Evolutionary conservation across 2,329 filamentous ascomycete genomes (phyloP).

Genomic region (Hypoxylon sp.): DNA sequence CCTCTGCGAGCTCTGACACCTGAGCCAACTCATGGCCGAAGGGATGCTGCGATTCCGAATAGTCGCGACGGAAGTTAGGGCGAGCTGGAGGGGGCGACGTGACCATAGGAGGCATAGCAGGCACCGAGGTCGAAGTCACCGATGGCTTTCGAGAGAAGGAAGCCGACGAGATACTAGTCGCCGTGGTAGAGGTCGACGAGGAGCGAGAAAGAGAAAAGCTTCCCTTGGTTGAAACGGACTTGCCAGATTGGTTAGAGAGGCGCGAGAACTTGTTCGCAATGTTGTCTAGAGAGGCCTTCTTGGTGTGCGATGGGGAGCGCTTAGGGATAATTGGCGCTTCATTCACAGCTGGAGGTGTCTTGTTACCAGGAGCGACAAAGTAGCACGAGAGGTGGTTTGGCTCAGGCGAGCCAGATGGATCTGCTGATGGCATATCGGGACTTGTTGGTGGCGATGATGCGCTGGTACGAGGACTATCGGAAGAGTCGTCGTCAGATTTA

Average conservation of each 20-base stretch:
- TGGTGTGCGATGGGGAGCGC: slow-evolving; percentile 88
- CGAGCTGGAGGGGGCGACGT: slow-evolving; percentile 49
- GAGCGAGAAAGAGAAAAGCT: slow-evolving; percentile 69
- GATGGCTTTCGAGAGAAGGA: slow-evolving; percentile 51
- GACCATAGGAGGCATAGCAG: slow-evolving; percentile 52
- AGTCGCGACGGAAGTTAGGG: slow-evolving; percentile 47
- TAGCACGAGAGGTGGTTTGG: slow-evolving; percentile 77
- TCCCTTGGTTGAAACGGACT: slow-evolving; percentile 67
- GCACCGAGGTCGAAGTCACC: slow-evolving; percentile 49
- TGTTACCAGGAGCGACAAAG: slow-evolving; percentile 67
- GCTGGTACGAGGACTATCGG: slow-evolving; percentile 71
- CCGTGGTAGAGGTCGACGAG: slow-evolving; percentile 67
- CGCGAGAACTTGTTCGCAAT: slow-evolving; percentile 72
- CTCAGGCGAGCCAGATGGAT: slow-evolving; percentile 67
- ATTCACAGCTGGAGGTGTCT: slow-evolving; percentile 58
- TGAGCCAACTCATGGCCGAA: slow-evolving; percentile 92
- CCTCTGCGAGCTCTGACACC: slow-evolving; percentile 92
- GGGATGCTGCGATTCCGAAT: slow-evolving; percentile 62
- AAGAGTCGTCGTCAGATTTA: slow-evolving; percentile 75
- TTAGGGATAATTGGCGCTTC: slow-evolving; percentile 78
- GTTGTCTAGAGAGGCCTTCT: slow-evolving; percentile 81
- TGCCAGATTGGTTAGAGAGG: slow-evolving; percentile 66
- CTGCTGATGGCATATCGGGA: slow-evolving; percentile 72
- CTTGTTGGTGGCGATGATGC: slow-evolving; percentile 74
- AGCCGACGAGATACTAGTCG: slow-evolving; percentile 60